Evolutionary conservation across 2,329 filamentous ascomycete species (phyloP).

Genomic region (Beauveria sp.): DNA sequence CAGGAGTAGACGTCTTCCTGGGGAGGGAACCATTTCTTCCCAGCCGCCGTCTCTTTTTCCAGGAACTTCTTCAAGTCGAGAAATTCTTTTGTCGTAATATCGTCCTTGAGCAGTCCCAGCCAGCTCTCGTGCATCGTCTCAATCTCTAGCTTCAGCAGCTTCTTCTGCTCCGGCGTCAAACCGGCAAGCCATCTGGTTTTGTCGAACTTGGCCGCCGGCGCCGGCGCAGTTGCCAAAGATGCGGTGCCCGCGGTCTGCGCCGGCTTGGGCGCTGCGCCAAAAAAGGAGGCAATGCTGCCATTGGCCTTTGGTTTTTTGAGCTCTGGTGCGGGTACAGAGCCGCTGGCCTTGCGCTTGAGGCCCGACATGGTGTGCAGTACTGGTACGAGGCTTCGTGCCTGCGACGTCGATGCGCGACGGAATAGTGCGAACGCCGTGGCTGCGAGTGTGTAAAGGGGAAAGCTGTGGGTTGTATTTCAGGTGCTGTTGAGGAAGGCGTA

Average conservation of each 20-base stretch:
- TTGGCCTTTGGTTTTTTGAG: constrained; percentile 67
- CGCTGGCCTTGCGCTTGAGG: constrained; percentile 59
- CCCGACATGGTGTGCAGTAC: constrained; percentile 37
- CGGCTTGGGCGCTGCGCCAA: constrained; percentile 57
- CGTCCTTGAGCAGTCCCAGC: constrained; percentile 82
- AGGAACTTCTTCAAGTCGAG: constrained; percentile 83
- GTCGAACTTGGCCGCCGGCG: constrained; percentile 57
- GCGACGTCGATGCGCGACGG: background rate
- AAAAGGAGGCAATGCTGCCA: constrained; percentile 83
- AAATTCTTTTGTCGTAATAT: constrained; percentile 71
- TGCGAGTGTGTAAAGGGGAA: background rate
- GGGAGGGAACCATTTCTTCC: constrained; percentile 80
- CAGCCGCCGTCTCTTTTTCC: constrained; percentile 63
- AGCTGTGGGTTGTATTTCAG: background rate
- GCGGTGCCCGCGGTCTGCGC: constrained; percentile 21
- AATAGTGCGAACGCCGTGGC: constrained; percentile 2
- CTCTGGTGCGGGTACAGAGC: constrained; percentile 36
- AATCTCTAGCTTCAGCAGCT: constrained; percentile 81
- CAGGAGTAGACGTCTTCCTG: constrained; percentile 88
- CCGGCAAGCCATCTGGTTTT: constrained; percentile 83
- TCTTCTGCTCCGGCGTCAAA: constrained; percentile 72
- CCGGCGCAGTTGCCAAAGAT: constrained; percentile 20
- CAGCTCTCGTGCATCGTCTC: constrained; percentile 87
- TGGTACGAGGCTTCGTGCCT: background rate
- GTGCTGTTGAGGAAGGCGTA: background rate